phyloP scores from a whole-genome alignment of 208 protist genomes.

The Leishmania amazonensis region DNA sequence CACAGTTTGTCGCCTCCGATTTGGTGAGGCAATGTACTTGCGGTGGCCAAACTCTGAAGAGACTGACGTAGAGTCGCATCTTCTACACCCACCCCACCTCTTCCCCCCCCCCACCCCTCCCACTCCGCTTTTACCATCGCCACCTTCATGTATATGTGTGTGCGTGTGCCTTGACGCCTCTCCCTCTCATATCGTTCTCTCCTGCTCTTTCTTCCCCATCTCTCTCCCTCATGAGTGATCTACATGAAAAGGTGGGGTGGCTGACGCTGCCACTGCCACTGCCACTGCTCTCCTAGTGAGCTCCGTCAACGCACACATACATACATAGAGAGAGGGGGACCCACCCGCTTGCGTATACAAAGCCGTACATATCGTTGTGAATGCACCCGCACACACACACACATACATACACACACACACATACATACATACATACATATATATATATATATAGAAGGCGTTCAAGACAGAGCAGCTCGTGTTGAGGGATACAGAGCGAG shows the following conservation, averaged over 20 bases:
- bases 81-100: neutral
- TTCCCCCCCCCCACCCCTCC: no score
- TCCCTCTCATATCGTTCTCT: neutral
- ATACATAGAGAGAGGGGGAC: neutral
- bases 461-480: neutral
- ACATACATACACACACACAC: neutral
- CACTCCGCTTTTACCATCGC: neutral
- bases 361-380: neutral
- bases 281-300: neutral
- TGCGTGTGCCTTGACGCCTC: neutral
- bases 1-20: neutral
- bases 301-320: neutral
- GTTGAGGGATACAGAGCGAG: neutral
- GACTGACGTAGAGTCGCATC: neutral
- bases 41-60: neutral
- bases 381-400: neutral
- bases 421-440: neutral
- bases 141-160: neutral
- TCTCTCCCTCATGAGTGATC: neutral
- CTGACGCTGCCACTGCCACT: neutral
- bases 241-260: neutral
- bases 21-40: neutral
- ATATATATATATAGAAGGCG: neutral
- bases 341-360: neutral
- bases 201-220: neutral